Conservation (phyloP, 306 rosid genomes). For the Cicer arietinum region DNA sequence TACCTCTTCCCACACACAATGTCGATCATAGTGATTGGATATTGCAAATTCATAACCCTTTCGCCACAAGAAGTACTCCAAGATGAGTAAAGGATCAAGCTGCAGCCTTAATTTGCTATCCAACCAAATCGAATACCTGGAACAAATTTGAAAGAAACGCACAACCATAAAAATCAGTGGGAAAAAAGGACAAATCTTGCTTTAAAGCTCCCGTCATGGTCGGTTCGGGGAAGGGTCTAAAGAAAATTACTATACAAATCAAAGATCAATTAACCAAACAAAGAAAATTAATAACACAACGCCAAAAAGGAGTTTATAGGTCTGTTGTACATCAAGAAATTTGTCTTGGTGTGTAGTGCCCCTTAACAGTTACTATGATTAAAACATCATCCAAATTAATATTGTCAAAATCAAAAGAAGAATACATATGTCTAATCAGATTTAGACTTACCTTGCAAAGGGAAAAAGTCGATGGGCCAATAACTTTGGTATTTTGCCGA, state of each 20-base stretch:
- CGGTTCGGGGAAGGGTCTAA: not conserved
- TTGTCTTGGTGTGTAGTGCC: constrained; percentile 13
- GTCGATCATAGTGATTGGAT: constrained; percentile 84
- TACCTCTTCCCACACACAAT: constrained; percentile 91
- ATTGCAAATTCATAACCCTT: constrained; percentile 80
- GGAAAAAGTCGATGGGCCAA: constrained; percentile 96
- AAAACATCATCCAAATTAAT: constrained; percentile 37
- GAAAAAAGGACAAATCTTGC: not conserved
- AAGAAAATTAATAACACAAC: constrained; percentile 12
- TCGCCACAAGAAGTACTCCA: constrained; percentile 95
- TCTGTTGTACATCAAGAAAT: not conserved
- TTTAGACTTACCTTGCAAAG: constrained; percentile 78
- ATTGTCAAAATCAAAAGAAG: constrained; percentile 22
- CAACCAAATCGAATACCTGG: constrained; percentile 96
- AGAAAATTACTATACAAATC: not conserved
- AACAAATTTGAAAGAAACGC: constrained; percentile 37
- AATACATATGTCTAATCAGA: not conserved
- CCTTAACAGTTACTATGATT: constrained; percentile 19
- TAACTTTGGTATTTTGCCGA: constrained; percentile 94
- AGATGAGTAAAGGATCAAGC: constrained; percentile 83
- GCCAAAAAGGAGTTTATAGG: constrained; percentile 13
- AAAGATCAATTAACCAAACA: not conserved
- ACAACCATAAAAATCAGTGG: constrained; percentile 14
- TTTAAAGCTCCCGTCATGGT: not conserved
- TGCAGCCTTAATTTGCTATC: constrained; percentile 94